These are phyloP conservation scores for Boehmeria nivea DNA, from an alignment of 306 rosid species.

Conservation along the genomic window DNA sequence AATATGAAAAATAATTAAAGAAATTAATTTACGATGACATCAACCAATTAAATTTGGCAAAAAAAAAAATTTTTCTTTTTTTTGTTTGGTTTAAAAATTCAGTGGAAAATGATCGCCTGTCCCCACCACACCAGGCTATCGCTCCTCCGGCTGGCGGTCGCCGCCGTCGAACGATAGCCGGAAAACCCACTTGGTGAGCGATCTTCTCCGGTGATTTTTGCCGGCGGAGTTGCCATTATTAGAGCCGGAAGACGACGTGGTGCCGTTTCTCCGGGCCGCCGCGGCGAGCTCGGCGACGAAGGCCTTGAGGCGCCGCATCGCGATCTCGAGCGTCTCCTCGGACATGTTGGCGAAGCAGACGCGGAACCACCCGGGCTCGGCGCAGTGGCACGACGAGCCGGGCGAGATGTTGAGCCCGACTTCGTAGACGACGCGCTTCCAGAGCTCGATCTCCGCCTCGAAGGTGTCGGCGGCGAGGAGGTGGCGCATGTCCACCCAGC, in stretches of 20 bases:
- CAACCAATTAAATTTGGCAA: neutral
- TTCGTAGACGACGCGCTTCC: constrained; percentile 66
- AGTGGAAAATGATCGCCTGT: constrained; percentile 13
- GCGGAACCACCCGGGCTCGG: constrained; percentile 84
- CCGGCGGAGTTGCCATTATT: too few relatives aligned
- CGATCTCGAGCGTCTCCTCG: constrained; percentile 46
- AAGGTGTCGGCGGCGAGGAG: constrained; percentile 53
- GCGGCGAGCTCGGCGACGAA: constrained; percentile 32
- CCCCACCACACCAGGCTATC: constrained; percentile 38
- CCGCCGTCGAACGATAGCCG: constrained; percentile 56
- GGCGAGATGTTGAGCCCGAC: constrained; percentile 72
- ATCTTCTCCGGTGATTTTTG: constrained; percentile 28
- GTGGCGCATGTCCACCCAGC: constrained; percentile 84
- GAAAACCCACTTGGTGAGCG: constrained; percentile 68
- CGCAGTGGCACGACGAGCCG: constrained; percentile 74
- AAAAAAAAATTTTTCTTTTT: neutral
- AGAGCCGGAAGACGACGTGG: neutral
- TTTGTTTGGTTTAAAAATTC: neutral
- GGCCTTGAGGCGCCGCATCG: constrained; percentile 50
- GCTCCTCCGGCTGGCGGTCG: constrained; percentile 41
- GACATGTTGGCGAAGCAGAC: constrained; percentile 83
- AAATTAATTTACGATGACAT: neutral
- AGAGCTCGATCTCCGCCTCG: constrained; percentile 73
- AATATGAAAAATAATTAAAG: neutral
- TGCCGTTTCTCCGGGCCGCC: constrained; percentile 3